Base-by-base conservation (phyloP, 176 grass and related monocot genomes). In the Phragmites australis region DNA sequence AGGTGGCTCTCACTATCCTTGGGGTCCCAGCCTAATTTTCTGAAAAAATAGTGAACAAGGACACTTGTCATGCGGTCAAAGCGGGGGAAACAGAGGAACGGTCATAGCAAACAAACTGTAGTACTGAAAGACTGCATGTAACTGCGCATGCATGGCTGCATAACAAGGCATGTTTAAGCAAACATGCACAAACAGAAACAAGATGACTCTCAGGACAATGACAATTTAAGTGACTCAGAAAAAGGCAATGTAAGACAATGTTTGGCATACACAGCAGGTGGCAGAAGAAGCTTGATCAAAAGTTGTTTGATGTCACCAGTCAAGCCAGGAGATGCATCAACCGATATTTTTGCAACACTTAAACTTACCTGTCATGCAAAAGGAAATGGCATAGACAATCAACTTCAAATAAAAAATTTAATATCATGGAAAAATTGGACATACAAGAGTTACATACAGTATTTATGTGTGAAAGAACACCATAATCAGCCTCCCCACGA, bases 21-120 rank as follows among this genome's bases (percentile, higher is more conserved):
- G 29, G 48, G 83, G 51, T 93, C 90, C 95, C 95, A 98, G 47
- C 90, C 95, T 79, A 98, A 88, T 53, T 85, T 98, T 82, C 95
- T 98, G 82, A 76, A 65, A 80, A 79, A 63, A 1, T 18, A 74
- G 13, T 15, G 63, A 43, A 70, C 9, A 74, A 31, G 3, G 16
- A 54, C 1, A 34, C 21, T 75, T 47, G 45, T 71, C 37, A 82
- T 45, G 75, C 64, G 27, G 64, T 3, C 50, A 70, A 29, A 27
- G 41, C 25, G 43, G 37, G 42, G 11, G 23, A 57, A 65, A 66
- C 47, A 48, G 17, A 65, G 9, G 58, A 27, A 58, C 40, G 66
- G 7, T 21, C 37, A 37, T 15, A 53, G 62, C 6, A 39, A 68
- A 75, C 12, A 66, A 4, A 72, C 27, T 39, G 15, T 48, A 74